Base-by-base conservation (phyloP, 768 basidiomycete species). In the Crucibulum laeve region DNA sequence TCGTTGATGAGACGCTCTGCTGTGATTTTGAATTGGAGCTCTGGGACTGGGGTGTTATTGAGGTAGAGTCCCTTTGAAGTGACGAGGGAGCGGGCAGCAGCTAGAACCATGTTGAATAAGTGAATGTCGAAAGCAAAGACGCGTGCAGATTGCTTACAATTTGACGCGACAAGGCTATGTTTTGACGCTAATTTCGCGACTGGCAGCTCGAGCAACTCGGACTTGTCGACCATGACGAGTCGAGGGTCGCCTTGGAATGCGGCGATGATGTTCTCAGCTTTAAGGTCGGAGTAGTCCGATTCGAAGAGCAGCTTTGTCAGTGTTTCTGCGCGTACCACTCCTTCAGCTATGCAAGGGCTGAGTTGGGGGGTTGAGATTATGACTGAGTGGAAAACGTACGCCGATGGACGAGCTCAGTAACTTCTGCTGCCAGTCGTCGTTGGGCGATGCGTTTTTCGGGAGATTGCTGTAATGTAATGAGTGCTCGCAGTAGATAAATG, bases 191-290 rank as follows among this genome's bases (percentile, higher is more conserved):
- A 63, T 54, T 82, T 87, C 10, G 74, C 61, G 5, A 92, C 52
- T 1, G 82, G 68, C 1, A 69, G 69, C 1, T 65, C 67, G 8
- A 79, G 53, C 25, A 89, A 64, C 40, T 88, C 77, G 5, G 61
- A 65, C 21, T 67, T 61, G 6, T 73, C 63, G 25, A 76, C 61
- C 41, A 77, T 60, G 30, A 76, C 69, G 10, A 94, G 70, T 19
- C 86, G 76, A 7, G 80, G 79, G 57, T 94, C 87, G 30, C 70
- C 73, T 11, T 64, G 53, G 41, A 95, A 75, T 6, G 86, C 84
- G 21, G 62, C 56, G 8, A 86, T 53, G 40, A 93, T 70, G 38
- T 82, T 71, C 1, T 70, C 59, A 3, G 82, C 71, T 36, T 62
- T 70, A 22, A 90, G 64, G n/a, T 62, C 57, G n/a, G 61, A 34